Conservation (phyloP, 2,329 filamentous ascomycete genomes). For the Samsoniella hepiali region DNA sequence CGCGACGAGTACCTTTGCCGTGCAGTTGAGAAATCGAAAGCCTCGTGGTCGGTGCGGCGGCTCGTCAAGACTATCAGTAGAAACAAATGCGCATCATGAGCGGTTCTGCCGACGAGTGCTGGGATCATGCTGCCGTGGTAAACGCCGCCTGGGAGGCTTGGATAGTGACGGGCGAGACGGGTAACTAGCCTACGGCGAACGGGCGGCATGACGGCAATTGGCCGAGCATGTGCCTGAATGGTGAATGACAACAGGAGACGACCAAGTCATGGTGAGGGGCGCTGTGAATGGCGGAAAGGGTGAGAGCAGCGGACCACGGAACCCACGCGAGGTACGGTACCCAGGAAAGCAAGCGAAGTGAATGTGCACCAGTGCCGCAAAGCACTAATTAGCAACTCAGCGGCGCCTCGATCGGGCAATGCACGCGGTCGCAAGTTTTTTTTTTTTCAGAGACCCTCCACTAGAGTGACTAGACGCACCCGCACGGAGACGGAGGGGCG, state of each 20-base stretch:
- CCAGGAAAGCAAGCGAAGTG: neutral
- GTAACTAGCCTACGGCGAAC: neutral
- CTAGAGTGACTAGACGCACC: constrained; percentile 16
- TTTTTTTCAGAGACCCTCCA: neutral
- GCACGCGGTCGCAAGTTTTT: neutral
- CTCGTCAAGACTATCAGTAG: neutral
- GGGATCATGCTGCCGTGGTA: neutral
- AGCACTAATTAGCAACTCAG: neutral
- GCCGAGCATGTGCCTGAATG: constrained; percentile 4
- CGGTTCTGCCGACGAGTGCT: neutral
- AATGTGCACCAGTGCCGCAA: neutral
- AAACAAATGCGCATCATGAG: neutral
- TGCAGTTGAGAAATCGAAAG: neutral
- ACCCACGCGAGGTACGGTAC: neutral
- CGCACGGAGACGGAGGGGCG: constrained; percentile 9
- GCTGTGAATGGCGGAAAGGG: neutral
- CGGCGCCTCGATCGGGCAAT: constrained; percentile 13
- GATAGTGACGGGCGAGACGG: neutral
- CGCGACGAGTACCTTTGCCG: neutral
- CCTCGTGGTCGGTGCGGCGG: neutral
- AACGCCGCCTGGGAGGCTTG: neutral
- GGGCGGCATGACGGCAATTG: neutral
- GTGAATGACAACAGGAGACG: neutral
- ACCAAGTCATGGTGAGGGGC: neutral
- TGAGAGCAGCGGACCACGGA: neutral